Percentiles rank a stretch among this genome's conserved stretches.
These are phyloP conservation scores for Polygonum aviculare DNA, from an alignment of 148 eudicot species.

Conservation along the genomic window DNA sequence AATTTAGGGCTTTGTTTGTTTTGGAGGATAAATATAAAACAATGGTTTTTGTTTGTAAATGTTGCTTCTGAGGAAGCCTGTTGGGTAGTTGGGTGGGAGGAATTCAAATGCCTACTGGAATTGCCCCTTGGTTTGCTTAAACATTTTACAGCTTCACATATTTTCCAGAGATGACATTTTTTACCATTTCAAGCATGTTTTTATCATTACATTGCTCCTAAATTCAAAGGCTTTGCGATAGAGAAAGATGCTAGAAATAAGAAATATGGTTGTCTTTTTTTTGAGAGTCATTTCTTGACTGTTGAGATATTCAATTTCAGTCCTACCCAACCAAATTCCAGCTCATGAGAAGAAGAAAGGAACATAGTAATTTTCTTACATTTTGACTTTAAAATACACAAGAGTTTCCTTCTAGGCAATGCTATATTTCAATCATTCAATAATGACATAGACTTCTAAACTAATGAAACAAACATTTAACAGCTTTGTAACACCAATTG, in stretches of 20 bases:
- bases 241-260: neutral
- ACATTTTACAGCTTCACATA: neutral
- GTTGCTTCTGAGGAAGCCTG: conserved; percentile 8
- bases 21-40: neutral
- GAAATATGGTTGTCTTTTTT: neutral
- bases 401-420: neutral
- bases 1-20: conserved; percentile 5
- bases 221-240: neutral
- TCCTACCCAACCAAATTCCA: neutral
- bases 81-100: conserved; percentile 8
- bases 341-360: neutral
- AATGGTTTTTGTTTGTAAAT: neutral
- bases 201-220: conserved; percentile 3
- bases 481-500: no score
- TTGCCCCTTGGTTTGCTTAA: neutral
- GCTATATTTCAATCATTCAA: neutral
- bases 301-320: neutral
- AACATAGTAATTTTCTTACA: neutral
- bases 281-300: neutral
- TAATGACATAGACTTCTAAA: neutral
- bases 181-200: neutral
- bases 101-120: neutral
- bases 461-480: neutral
- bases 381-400: neutral
- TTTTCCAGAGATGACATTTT: neutral